Percentiles rank a stretch among this genome's conserved stretches.
phyloP scores from a whole-genome alignment of 331 rosid species.

The Malus hybrid region DNA sequence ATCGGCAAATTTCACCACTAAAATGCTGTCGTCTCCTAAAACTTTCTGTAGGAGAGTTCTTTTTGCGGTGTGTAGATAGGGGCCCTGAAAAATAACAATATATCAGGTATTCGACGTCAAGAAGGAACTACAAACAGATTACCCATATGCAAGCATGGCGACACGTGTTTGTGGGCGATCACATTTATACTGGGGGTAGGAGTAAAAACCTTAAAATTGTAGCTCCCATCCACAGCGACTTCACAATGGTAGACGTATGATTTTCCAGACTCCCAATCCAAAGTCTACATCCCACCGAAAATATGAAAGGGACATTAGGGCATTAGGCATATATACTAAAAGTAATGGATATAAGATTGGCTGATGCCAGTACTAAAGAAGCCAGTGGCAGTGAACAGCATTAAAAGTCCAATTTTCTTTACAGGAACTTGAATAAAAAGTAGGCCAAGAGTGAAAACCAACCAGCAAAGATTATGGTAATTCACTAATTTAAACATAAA shows the following conservation, averaged over 20 bases:
- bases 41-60: constrained; percentile 62
- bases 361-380: not conserved
- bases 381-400: not conserved
- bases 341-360: not conserved
- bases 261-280: constrained; percentile 57
- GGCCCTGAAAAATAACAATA: constrained; percentile 52
- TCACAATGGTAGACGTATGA: constrained; percentile 49
- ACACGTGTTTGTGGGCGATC: not conserved
- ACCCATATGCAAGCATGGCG: not conserved
- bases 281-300: constrained; percentile 34
- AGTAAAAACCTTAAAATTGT: constrained; percentile 55
- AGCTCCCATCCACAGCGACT: constrained; percentile 43
- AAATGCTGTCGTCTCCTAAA: constrained; percentile 66
- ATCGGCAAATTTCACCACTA: constrained; percentile 57
- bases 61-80: constrained; percentile 28
- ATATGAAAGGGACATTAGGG: not conserved
- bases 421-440: not conserved
- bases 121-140: too few relatives aligned
- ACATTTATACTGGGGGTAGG: not conserved
- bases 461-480: not conserved
- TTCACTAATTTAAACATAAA: not conserved
- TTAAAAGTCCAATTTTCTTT: not conserved
- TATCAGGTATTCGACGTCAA: not conserved
- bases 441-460: not conserved
- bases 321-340: not conserved